phyloP scores from a whole-genome alignment of 371 early-diverging fungal genomes.

The Entomophthora muscae region DNA sequence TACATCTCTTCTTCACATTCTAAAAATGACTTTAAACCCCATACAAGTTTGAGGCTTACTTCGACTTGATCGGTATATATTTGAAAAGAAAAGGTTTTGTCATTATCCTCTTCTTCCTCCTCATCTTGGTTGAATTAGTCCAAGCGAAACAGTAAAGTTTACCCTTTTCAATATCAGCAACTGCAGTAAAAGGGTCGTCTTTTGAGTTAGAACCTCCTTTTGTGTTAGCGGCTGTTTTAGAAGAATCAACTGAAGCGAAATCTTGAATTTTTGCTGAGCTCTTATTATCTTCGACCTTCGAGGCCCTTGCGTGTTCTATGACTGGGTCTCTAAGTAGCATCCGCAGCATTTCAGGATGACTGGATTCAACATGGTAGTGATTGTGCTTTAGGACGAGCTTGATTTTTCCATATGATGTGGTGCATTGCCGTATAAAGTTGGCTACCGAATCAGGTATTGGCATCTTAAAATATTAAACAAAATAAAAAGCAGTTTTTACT shows the following conservation, averaged over 20 bases:
- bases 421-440: constrained; percentile 77
- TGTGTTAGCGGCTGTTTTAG: neutral
- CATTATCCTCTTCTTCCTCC: constrained; percentile 44
- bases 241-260: neutral
- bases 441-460: constrained; percentile 75
- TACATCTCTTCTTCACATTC: constrained; percentile 81
- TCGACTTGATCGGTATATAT: constrained; percentile 66
- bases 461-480: constrained; percentile 13
- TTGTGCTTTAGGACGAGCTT: constrained; percentile 93
- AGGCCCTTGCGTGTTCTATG: constrained; percentile 35
- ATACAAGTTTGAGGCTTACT: constrained; percentile 14
- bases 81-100: constrained; percentile 73
- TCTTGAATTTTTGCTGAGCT: neutral
- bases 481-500: constrained; percentile 15
- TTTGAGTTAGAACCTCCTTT: neutral
- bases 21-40: neutral
- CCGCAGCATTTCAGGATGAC: constrained; percentile 70
- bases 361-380: constrained; percentile 83
- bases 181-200: neutral
- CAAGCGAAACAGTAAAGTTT: neutral
- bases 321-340: constrained; percentile 64
- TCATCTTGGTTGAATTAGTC: constrained; percentile 13
- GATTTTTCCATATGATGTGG: constrained; percentile 92
- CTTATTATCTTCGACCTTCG: constrained; percentile 5
- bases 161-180: neutral